Percentiles rank a stretch among this genome's conserved stretches.
Conservation (phyloP, 2,329 filamentous ascomycete species). For the Paecilomyces fulvus region DNA sequence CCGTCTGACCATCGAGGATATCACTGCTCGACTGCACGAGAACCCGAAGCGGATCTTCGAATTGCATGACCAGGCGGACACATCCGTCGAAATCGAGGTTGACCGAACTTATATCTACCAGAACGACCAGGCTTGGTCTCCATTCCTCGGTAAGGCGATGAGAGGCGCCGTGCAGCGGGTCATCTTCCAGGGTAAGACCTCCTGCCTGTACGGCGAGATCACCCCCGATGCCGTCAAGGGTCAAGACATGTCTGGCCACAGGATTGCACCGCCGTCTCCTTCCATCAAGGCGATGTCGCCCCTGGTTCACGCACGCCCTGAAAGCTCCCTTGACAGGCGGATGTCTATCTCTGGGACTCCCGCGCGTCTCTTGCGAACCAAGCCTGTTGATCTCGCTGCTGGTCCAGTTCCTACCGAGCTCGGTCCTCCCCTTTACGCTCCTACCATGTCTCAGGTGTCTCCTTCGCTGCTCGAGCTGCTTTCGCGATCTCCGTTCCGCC, state of each 20-base stretch:
- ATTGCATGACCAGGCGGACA: conserved; percentile 68
- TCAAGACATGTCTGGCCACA: conserved; percentile 67
- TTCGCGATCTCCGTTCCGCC: conserved; percentile 75
- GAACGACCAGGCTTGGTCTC: conserved; percentile 53
- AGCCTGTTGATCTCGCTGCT: conserved; percentile 14
- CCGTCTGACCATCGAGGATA: conserved; percentile 63
- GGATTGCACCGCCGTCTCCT: conserved; percentile 45
- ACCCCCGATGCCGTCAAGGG: conserved; percentile 51
- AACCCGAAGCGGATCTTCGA: conserved; percentile 77
- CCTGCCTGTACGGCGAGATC: conserved; percentile 64
- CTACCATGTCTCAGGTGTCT: conserved; percentile 46
- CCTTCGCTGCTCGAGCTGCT: conserved; percentile 62
- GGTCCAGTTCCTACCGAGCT: conserved; percentile 22
- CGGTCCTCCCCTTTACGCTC: conserved; percentile 30
- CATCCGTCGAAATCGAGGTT: conserved; percentile 66
- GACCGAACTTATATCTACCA: conserved; percentile 60
- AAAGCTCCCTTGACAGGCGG: conserved; percentile 29
- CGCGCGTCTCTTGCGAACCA: conserved; percentile 23
- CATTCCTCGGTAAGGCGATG: conserved; percentile 61
- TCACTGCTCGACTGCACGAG: conserved; percentile 62
- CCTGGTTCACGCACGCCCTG: conserved; percentile 27
- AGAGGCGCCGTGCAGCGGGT: conserved; percentile 65
- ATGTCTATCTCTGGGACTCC: conserved; percentile 30
- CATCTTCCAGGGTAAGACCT: conserved; percentile 64
- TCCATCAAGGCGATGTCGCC: conserved; percentile 44